phyloP scores from a whole-genome alignment of 371 early-diverging fungal species.

The Mucor indicus region DNA sequence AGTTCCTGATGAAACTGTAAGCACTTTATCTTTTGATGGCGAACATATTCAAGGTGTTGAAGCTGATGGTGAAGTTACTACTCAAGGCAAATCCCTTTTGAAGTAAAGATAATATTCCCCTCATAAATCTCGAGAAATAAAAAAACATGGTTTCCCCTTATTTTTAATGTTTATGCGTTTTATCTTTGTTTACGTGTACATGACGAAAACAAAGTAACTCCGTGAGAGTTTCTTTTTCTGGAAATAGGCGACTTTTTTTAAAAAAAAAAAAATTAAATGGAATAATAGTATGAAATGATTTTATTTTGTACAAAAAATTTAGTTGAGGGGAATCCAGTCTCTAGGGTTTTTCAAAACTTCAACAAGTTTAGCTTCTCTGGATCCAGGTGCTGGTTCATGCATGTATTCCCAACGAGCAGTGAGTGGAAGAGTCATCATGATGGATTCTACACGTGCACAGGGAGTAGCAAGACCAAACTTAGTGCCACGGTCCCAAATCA shows the following conservation, averaged over 20 bases:
- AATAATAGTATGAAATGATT: neutral
- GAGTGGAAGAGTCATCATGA: slow-evolving; percentile 82
- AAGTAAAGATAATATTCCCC: neutral
- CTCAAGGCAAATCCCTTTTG: slow-evolving; percentile 30
- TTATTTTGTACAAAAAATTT: neutral
- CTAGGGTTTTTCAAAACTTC: slow-evolving; percentile 77
- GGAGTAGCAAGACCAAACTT: slow-evolving; percentile 86
- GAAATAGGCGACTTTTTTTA: no score
- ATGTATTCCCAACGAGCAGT: slow-evolving; percentile 89
- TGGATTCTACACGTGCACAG: slow-evolving; percentile 86
- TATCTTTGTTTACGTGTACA: no score
- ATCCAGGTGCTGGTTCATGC: slow-evolving; percentile 66
- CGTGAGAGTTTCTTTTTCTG: no score
- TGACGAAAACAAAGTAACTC: no score
- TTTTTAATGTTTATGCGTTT: no score
- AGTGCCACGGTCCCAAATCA: slow-evolving; percentile 87
- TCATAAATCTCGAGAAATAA: no score
- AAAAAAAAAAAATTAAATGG: no score
- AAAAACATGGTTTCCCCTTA: no score
- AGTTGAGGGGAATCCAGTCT: slow-evolving; percentile 66
- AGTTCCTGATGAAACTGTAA: slow-evolving; percentile 39
- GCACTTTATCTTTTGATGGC: slow-evolving; percentile 24
- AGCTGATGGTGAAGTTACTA: slow-evolving; percentile 55
- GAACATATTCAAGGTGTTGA: slow-evolving; percentile 43
- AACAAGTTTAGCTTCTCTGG: slow-evolving; percentile 70